Evolutionary conservation across 2,329 filamentous ascomycete genomes (phyloP), one percentile per base, ranked within the genome.

Genomic region (Pseudogymnoascus sp.): DNA sequence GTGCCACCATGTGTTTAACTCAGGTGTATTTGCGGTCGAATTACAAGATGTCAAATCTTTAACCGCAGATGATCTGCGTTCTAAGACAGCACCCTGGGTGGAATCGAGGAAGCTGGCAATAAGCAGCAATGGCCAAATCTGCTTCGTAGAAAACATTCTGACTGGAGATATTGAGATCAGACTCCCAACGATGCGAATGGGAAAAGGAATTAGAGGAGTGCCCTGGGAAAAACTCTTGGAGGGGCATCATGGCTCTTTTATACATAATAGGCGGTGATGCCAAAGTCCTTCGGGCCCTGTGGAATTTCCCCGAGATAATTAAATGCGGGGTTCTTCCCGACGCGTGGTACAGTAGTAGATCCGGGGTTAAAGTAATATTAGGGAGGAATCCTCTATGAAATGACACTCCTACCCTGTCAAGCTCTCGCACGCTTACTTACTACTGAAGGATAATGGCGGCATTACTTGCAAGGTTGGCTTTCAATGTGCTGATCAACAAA

Each of bases 1-100:
- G 63, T 72, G 67, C 70, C 70, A 69, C 69, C 28, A 64, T 35
- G 69, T 61, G 59, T 67, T 14, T 26, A 59, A 16, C 46, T 53
- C 26, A 53, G 46, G 26, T 31, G 46, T 53, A 53, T 3, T 6
- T 11, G 46, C 46, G n/a, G 46, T 53, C n/a, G 8, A 14, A 31
- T 53, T 53, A 16, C 14, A 16, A 31, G 14, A 6, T 11, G 26
- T 31, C 14, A 22, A 28, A 2, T 50, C 6, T 31, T 31, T 4
- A 31, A 7, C 46, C n/a, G n/a, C 46, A 53, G 11, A 2, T 31
- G 46, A 28, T 31, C 8, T 31, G 46, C 46, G 46, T 11, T 53
- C 46, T 31, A 53, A 53, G 46, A 31, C 46, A 53, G 46, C 46
- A 53, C 46, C 46, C 8, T 53, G 46, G n/a, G 26, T 8, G 46